Percentiles rank a stretch among this genome's conserved stretches.
Conservation (phyloP, 257 asterid genomes). For the Linaria vulgaris region DNA sequence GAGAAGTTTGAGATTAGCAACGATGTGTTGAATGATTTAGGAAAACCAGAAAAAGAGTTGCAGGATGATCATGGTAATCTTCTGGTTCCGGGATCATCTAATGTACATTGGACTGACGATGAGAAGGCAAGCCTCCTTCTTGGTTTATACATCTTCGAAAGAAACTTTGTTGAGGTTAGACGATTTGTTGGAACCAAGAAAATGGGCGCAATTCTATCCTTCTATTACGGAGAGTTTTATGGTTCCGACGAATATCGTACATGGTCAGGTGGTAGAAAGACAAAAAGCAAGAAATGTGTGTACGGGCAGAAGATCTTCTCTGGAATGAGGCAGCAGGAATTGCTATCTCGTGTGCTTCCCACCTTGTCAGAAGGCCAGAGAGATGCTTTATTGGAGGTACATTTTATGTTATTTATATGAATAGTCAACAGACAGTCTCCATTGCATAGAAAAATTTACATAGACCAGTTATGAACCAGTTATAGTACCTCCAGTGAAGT, state of each 20-base stretch:
- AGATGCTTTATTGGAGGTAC: conserved; percentile 57
- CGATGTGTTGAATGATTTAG: too few relatives aligned
- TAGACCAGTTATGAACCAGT: too few relatives aligned
- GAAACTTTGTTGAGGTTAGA: conserved; percentile 52
- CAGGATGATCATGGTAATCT: too few relatives aligned
- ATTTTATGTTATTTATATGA: background rate
- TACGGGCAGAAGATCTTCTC: conserved; percentile 63
- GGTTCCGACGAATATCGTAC: conserved; percentile 47
- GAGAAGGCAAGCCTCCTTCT: conserved; percentile 56
- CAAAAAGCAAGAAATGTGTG: conserved; percentile 49
- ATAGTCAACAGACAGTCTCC: too few relatives aligned
- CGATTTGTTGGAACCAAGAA: conserved; percentile 51
- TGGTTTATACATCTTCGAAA: conserved; percentile 64
- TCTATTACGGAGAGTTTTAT: conserved; percentile 63
- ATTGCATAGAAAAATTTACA: too few relatives aligned
- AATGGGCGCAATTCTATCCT: conserved; percentile 50
- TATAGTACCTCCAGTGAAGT: too few relatives aligned
- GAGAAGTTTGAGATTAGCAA: conserved; percentile 14
- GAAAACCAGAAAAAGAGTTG: too few relatives aligned
- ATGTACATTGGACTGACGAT: conserved; percentile 47
- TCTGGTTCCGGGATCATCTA: conserved; percentile 52
- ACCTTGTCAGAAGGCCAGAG: conserved; percentile 46
- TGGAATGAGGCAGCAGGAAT: conserved; percentile 71
- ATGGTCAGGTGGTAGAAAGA: conserved; percentile 62
- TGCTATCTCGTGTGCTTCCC: conserved; percentile 52